Base-by-base conservation (phyloP, 345 rosid species). In the Citrus maxima region DNA sequence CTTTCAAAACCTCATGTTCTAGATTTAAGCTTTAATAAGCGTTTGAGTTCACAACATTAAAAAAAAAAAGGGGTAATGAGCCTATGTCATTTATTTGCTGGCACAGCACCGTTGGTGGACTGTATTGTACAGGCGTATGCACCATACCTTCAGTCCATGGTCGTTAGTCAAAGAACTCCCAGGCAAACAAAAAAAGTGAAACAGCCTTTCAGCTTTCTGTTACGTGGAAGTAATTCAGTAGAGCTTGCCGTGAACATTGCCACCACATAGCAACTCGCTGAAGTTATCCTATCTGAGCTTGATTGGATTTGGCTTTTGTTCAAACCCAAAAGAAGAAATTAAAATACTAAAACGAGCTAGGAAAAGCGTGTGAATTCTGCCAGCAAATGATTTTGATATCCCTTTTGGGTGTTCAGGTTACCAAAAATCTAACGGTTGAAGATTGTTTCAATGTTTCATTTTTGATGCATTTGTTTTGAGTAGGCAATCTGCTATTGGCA, bases 401-500 rank as follows among this genome's bases (percentile, higher is more conserved):
- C 62, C 2, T 32, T 49, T 51, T 64, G 61, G 71, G 54, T 14
- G 49, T 32, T 30, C 10, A 7, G 71, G 12, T 22, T 51, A n/a
- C 62, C 71, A 51, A 49, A 6, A 49, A 32, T 10, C 78, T 30
- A 75, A 65, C 62, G 28, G 70, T 42, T 62, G 32, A 13, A 1
- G 6, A 60, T 4, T 27, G 7, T 64, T 30, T 28, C 28, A 4
- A 19, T 6, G 18, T 32, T 12, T 27, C 18, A 8, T 72, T 19
- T 49, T 34, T 32, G 13, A 2, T 24, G 5, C 34, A 12, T 51
- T 51, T 49, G 32, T 63, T 75, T 46, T 30, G 61, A 49, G 78
- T 63, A 42, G 78, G 78, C 70, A 75, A 64, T 74, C 78, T 74
- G 28, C n/a, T 4, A 27, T 61, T 40, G 56, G 10, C 27, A 19